These are phyloP conservation scores for Aspergillus carbonarius DNA, from an alignment of 2,329 filamentous ascomycete genomes.

Conservation along the genomic window DNA sequence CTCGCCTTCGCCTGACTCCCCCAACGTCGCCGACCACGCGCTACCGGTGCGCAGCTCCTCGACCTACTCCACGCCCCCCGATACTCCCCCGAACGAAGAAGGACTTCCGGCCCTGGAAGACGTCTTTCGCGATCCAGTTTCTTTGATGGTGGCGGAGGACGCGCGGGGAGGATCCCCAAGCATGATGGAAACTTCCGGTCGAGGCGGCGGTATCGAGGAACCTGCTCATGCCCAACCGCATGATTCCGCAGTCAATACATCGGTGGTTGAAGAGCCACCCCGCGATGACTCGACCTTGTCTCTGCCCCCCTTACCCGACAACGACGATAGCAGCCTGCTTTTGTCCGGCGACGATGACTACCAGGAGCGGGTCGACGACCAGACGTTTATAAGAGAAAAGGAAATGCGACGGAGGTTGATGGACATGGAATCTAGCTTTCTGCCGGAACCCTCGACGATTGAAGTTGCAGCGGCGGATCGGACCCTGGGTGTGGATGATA, in stretches of 20 bases:
- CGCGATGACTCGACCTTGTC: constrained; percentile 29
- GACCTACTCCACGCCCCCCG: constrained; percentile 31
- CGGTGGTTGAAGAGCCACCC: constrained; percentile 19
- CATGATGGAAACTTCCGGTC: constrained; percentile 22
- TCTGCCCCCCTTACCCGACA: constrained; percentile 34
- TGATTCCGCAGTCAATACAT: constrained; percentile 11
- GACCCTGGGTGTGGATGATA: constrained; percentile 42
- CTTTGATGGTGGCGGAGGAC: constrained; percentile 33
- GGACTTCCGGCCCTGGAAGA: constrained; percentile 29
- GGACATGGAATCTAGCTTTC: constrained; percentile 64
- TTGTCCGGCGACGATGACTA: constrained; percentile 34
- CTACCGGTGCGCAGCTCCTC: constrained; percentile 22
- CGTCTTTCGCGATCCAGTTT: constrained; percentile 26
- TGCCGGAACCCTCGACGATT: constrained; percentile 55
- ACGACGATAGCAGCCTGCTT: constrained; percentile 35
- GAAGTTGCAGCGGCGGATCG: constrained; percentile 32
- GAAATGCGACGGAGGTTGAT: constrained; percentile 61
- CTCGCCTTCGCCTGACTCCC: constrained; percentile 17
- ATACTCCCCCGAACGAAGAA: constrained; percentile 35
- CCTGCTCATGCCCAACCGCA: constrained; percentile 18
- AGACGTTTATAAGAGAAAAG: constrained; percentile 53
- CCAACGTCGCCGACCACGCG: constrained; percentile 23
- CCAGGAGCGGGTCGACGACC: constrained; percentile 36
- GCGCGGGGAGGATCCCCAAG: constrained; percentile 25
- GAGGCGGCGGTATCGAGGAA: constrained; percentile 15